Base-by-base conservation (phyloP, 1,284 basidiomycete genomes). In the Peniophora sp. region DNA sequence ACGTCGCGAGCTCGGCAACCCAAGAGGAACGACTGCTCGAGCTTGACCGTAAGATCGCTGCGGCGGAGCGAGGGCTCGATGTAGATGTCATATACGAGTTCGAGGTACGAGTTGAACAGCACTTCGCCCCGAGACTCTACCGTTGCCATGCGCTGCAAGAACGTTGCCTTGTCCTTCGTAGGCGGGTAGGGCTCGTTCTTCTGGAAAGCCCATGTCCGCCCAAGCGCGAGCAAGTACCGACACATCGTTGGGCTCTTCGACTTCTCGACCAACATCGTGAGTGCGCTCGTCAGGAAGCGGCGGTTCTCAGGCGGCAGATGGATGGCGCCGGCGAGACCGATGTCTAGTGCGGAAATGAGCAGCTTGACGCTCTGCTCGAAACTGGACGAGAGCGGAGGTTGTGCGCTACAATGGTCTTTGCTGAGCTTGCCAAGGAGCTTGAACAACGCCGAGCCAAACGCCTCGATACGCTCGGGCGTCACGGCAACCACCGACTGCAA, bases 11-110 rank as follows among this genome's bases (percentile, higher is more conserved):
- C 87, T 27, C 92, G 83, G 63, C 92, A 96, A 3, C 97, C 97
- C 24, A 98, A 75, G 36, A 99, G 74, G 74, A 99, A 99, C 0
- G 94, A 86, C 25, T 89, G 85, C 63, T 99, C 97, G 19, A 99
- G 78, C 14, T 93, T 84, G 48, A 92, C 88, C 0, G 97, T 99
- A 53, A 99, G 75, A 59, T 99, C 97, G 53, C 92, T 97, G 48
- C 95, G 83, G 19, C 91, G 84, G 36, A 99, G 74, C 3, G 75
- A 71, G 2, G 92, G 85, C 45, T 94, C 89, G 9, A 88, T 90
- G 71, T 98, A 99, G 61, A 99, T 95, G 58, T 95, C 90, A 62
- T 92, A 89, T 55, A 99, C 90, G 52, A 99, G 76, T 55, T 92
- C 86, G 53, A 99, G 75, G 64, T 94, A 99, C 48, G 86, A 81